A percentile compares a stretch with the other conserved stretches of the same genome.
Evolutionary conservation across 1,139 yeast genomes (phyloP).

Genomic region (Yamadazyma pseudoaaseri): DNA sequence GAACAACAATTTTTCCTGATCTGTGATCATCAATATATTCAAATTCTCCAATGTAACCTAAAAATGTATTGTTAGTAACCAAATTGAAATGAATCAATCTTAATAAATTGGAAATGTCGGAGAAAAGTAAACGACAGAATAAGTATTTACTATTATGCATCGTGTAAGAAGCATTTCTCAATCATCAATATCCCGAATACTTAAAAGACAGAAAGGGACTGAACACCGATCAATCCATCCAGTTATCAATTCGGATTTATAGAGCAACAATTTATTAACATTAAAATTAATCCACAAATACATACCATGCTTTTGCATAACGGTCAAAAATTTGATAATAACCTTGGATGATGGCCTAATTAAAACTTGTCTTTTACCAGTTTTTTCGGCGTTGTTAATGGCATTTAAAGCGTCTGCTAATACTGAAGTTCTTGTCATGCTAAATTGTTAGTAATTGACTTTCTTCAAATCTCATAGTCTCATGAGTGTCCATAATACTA

Average conservation of each 20-base stretch:
- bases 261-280: background rate
- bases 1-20: constrained; percentile 96
- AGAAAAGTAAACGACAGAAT: constrained; percentile 69
- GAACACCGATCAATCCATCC: constrained; percentile 88
- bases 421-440: constrained; percentile 98
- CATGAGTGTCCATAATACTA: constrained; percentile 16
- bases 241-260: constrained; percentile 88
- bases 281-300: constrained; percentile 3
- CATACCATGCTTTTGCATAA: constrained; percentile 93
- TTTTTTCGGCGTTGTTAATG: constrained; percentile 98
- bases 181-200: constrained; percentile 79
- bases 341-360: constrained; percentile 99
- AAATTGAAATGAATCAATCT: background rate
- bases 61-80: constrained; percentile 10
- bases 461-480: constrained; percentile 9
- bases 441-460: constrained; percentile 14
- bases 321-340: constrained; percentile 92
- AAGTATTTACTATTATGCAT: constrained; percentile 24
- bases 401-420: constrained; percentile 99
- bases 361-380: constrained; percentile 99
- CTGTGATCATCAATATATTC: constrained; percentile 99
- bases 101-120: constrained; percentile 41
- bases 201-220: constrained; percentile 97
- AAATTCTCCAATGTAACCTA: constrained; percentile 90
- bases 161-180: constrained; percentile 82